Conservation (phyloP, 2,329 filamentous ascomycete species). For the Fonsecaea nubica region DNA sequence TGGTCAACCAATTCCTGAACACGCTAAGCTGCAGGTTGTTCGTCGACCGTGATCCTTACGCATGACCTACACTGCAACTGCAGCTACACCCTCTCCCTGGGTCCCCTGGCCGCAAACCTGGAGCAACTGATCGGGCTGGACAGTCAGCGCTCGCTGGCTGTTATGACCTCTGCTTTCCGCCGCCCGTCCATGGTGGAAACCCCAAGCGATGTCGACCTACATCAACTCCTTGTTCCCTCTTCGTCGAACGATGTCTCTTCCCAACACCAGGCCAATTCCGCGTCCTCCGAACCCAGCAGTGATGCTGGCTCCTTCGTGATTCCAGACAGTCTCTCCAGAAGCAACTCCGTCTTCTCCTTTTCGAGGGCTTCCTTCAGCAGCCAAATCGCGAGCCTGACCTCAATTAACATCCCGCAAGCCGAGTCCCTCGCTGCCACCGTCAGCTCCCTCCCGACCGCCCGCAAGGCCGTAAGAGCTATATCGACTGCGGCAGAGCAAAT, state of each 20-base stretch:
- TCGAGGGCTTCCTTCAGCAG: constrained; percentile 91
- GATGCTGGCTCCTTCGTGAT: constrained; percentile 53
- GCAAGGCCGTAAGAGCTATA: constrained; percentile 80
- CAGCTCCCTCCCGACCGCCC: constrained; percentile 80
- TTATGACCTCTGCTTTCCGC: constrained; percentile 37
- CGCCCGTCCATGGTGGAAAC: constrained; percentile 40
- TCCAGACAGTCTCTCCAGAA: constrained; percentile 60
- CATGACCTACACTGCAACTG: constrained; percentile 26
- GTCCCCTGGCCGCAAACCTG: constrained; percentile 20
- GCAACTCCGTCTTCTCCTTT: constrained; percentile 91
- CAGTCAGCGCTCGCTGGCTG: constrained; percentile 21
- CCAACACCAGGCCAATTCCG: constrained; percentile 33
- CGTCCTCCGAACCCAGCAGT: constrained; percentile 37
- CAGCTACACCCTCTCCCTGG: constrained; percentile 12
- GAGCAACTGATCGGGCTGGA: constrained; percentile 21
- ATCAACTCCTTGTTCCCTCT: constrained; percentile 40
- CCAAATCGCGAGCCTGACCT: constrained; percentile 89
- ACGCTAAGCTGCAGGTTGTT: constrained; percentile 1
- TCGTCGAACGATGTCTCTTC: constrained; percentile 34
- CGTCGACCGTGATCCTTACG: constrained; percentile 12
- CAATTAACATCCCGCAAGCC: constrained; percentile 85
- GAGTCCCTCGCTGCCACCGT: constrained; percentile 83
- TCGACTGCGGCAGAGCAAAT: constrained; percentile 92
- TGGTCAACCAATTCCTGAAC: neutral
- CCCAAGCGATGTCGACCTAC: constrained; percentile 40